Base-by-base conservation (phyloP, 331 rosid genomes). In the Pyrus hybrid region DNA sequence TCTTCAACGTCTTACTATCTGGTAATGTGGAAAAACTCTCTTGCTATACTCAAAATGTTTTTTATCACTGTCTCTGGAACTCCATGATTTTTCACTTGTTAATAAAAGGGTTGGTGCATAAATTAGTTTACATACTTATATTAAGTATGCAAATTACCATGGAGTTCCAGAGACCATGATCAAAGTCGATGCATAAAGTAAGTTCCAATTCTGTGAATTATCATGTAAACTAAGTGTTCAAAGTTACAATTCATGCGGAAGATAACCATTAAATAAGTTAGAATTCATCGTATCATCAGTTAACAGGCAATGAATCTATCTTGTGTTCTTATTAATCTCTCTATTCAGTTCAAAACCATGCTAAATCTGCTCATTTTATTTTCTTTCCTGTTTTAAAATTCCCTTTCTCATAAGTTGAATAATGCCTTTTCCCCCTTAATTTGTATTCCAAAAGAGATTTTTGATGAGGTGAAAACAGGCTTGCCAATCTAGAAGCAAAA, bases 1-100 rank as follows among this genome's bases (percentile, higher is more conserved):
- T 90, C 82, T 91, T 90, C 84, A 91, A 1, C 28, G 96, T 86
- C 81, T 93, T 96, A 8, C 83, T 77, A 82, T 90, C 93, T 11
- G 93, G 91, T 60, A 88, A n/a, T 8, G 45, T 4, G 9, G 80
- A 93, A 93, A 76, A 90, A 93, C 54, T 83, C 93, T 67, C 79
- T 82, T 7, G 93, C 81, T 65, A 81, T 82, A 0, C 73, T 47
- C 77, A 86, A 22, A 86, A 87, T 83, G 8, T 83, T 76, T 0
- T 35, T 63, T 4, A 90, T 75, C 82, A 77, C 67, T 18, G 49
- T 63, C 80, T 80, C 91, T 2, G 85, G 71, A 13, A 93, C 72
- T 12, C 97, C 91, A 66, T 93, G 98, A 54, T 88, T 91, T 77
- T 75, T 85, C 58, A 91, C 80, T 93, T 93, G 80, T 70, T 0